A percentile compares a stretch with the other conserved stretches of the same genome.
Conservation (phyloP, 2,329 filamentous ascomycete species). For the Gnomoniopsis smithogilvyi region DNA sequence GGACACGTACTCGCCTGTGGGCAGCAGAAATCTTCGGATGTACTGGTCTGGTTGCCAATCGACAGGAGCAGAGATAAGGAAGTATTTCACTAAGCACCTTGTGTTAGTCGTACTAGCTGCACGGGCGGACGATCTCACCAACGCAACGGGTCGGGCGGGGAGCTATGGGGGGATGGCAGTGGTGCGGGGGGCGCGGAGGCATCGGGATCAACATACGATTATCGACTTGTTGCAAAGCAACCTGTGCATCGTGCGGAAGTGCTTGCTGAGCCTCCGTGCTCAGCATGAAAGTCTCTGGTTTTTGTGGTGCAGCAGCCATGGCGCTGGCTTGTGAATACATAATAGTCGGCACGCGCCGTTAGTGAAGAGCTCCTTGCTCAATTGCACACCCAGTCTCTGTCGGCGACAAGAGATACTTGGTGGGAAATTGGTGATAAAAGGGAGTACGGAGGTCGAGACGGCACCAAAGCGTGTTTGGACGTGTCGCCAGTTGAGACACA, state of each 20-base stretch:
- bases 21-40: slow-evolving; percentile 90
- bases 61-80: slow-evolving; percentile 96
- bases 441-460: slow-evolving; percentile 9
- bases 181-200: not conserved
- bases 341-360: slow-evolving; percentile 24
- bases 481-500: slow-evolving; percentile 14
- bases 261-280: slow-evolving; percentile 96
- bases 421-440: not conserved
- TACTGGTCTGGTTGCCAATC: slow-evolving; percentile 98
- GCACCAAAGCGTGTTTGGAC: slow-evolving; percentile 13
- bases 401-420: slow-evolving; percentile 1
- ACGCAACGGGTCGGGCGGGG: not conserved
- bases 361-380: slow-evolving; percentile 2
- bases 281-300: slow-evolving; percentile 98
- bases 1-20: slow-evolving; percentile 97
- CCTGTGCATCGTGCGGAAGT: slow-evolving; percentile 92
- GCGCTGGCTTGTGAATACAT: slow-evolving; percentile 83
- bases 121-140: slow-evolving; percentile 1
- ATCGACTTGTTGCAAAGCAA: slow-evolving; percentile 96
- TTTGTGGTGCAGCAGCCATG: slow-evolving; percentile 82
- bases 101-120: slow-evolving; percentile 21
- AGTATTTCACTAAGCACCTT: slow-evolving; percentile 83
- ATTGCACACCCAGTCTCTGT: slow-evolving; percentile 7
- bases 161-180: too few species aligned
- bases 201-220: slow-evolving; percentile 64